A percentile compares a stretch with the other conserved stretches of the same genome.
Conservation (phyloP, 2,329 filamentous ascomycete species). For the Microascus cirrosus region DNA sequence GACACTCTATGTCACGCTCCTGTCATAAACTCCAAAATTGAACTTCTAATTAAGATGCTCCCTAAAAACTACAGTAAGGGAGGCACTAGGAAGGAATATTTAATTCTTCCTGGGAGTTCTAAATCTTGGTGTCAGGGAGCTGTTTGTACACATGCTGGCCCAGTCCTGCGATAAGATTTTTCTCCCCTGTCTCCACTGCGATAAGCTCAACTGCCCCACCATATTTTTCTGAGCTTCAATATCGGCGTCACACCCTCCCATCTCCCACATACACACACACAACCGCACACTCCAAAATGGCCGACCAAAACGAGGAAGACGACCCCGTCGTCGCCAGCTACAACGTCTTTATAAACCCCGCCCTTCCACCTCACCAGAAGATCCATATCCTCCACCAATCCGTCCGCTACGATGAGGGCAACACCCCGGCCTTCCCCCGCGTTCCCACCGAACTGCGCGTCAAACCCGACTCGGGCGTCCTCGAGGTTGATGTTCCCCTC, state of each 20-base stretch:
- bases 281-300: conserved; percentile 1
- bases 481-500: conserved; percentile 87
- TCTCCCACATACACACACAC: neutral
- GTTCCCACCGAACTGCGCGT: conserved; percentile 66
- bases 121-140: neutral
- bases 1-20: too few species aligned
- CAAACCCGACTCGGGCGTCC: conserved; percentile 70
- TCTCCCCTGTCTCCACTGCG: neutral
- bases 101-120: neutral
- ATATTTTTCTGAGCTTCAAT: neutral
- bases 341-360: conserved; percentile 75
- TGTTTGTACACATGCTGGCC: neutral
- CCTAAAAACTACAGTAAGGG: too few species aligned
- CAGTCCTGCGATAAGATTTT: neutral
- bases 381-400: conserved; percentile 85
- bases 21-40: too few species aligned
- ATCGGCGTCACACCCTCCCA: neutral
- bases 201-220: neutral
- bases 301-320: conserved; percentile 25
- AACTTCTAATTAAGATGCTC: too few species aligned
- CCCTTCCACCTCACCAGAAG: conserved; percentile 48
- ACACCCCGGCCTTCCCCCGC: conserved; percentile 36
- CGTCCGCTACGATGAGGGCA: conserved; percentile 55
- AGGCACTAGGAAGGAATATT: neutral
- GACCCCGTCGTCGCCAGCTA: conserved; percentile 68